phyloP scores from a whole-genome alignment of 2,329 filamentous ascomycete genomes.

The Stachybotrys echinatus region DNA sequence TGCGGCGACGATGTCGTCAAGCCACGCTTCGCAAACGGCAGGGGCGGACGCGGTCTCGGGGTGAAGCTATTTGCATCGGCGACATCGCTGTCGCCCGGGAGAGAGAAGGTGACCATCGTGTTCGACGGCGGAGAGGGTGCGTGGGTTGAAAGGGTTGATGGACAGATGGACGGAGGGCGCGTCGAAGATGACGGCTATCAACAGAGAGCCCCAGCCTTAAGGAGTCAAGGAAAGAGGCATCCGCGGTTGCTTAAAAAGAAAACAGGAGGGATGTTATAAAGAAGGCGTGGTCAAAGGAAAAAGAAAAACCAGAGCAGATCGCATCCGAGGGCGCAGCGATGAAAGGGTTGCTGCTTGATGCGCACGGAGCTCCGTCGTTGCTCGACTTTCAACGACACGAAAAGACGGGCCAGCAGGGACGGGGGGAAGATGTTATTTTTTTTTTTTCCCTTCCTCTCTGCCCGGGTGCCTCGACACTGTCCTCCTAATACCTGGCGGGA shows the following conservation, averaged over 20 bases:
- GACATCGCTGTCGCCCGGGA: slow-evolving; percentile 29
- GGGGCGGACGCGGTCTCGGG: slow-evolving; percentile 31
- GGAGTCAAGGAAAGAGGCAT: neutral
- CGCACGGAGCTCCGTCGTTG: neutral
- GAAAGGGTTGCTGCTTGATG: neutral
- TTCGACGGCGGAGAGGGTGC: slow-evolving; percentile 3
- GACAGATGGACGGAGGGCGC: slow-evolving; percentile 7
- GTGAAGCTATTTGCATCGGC: slow-evolving; percentile 25
- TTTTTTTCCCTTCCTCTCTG: neutral
- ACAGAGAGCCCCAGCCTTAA: neutral
- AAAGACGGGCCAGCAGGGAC: neutral
- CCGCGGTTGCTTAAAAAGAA: neutral
- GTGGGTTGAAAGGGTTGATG: slow-evolving; percentile 1
- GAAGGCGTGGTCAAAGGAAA: neutral
- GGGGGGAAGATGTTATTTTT: neutral
- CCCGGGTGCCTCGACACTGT: neutral
- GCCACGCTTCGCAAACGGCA: slow-evolving; percentile 38
- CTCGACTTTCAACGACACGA: neutral
- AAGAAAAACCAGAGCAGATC: neutral
- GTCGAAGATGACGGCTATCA: slow-evolving; percentile 2
- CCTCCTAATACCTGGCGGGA: neutral
- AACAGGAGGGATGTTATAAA: neutral
- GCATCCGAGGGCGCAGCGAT: neutral
- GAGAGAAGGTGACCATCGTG: slow-evolving; percentile 33
- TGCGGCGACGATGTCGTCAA: slow-evolving; percentile 31